These are phyloP conservation scores for Brassica juncea DNA, from an alignment of 345 rosid genomes.

Conservation along the genomic window DNA sequence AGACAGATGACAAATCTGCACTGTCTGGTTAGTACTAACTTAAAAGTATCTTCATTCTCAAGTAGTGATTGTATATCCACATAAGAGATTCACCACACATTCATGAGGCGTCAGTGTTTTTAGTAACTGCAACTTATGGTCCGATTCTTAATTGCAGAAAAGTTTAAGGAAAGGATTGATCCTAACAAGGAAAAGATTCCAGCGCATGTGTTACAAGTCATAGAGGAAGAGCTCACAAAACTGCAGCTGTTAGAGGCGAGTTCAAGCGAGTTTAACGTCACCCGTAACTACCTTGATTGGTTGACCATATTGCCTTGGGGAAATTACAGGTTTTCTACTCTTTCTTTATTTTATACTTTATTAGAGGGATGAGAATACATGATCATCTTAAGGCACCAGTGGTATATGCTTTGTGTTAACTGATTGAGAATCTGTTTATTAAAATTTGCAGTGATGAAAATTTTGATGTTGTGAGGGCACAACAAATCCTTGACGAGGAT, in stretches of 20 bases:
- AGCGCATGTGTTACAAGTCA: neutral
- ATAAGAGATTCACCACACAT: neutral
- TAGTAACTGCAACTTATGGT: neutral
- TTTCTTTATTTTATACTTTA: conserved; percentile 2
- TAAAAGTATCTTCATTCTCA: neutral
- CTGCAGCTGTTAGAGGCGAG: conserved; percentile 72
- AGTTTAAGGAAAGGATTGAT: neutral
- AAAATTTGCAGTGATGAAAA: conserved; percentile 82
- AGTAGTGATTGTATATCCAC: neutral
- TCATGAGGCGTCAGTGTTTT: neutral
- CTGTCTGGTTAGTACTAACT: neutral
- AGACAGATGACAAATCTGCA: conserved; percentile 5
- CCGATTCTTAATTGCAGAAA: neutral
- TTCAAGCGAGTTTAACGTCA: conserved; percentile 99
- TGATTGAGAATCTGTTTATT: conserved; percentile 11
- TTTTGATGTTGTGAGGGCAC: conserved; percentile 87
- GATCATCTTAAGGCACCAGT: conserved; percentile 1
- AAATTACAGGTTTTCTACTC: conserved; percentile 69
- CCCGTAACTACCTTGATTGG: conserved; percentile 99
- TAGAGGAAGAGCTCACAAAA: neutral
- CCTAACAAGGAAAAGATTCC: conserved; percentile 5
- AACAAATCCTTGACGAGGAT: conserved; percentile 92
- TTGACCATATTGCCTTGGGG: conserved; percentile 93
- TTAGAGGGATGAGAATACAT: neutral
- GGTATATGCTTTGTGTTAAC: conserved; percentile 14